A percentile compares a stretch with the other conserved stretches of the same genome.
Conservation (phyloP, 495 filamentous ascomycete genomes). For the Glarea lozoyensis region DNA sequence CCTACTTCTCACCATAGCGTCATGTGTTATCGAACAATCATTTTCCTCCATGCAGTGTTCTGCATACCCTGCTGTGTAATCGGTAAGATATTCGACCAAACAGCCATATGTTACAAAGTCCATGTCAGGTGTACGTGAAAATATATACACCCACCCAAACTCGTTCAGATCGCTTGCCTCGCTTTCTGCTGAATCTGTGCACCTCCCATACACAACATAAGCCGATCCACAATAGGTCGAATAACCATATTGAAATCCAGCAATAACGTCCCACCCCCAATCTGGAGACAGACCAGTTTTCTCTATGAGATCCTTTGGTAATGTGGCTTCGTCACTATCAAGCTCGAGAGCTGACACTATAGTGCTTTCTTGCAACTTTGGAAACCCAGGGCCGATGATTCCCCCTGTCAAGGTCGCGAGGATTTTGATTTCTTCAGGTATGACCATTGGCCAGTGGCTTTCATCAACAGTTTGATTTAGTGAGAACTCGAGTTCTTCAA, state of each 20-base stretch:
- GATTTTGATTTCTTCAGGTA: background rate
- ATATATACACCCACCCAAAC: background rate
- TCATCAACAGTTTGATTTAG: background rate
- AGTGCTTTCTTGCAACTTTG: background rate
- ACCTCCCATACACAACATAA: background rate
- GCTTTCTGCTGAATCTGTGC: background rate
- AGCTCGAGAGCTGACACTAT: background rate
- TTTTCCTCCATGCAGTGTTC: background rate
- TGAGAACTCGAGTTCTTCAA: background rate
- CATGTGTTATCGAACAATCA: too few relatives aligned
- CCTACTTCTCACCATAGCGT: too few relatives aligned
- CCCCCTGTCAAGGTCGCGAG: background rate
- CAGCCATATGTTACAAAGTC: background rate
- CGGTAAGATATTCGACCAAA: background rate
- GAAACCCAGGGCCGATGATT: background rate
- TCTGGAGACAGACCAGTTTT: background rate
- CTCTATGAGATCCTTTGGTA: background rate
- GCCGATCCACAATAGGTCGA: background rate
- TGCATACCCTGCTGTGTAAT: background rate
- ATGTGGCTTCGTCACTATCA: background rate
- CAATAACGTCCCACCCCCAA: background rate
- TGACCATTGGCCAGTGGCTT: background rate
- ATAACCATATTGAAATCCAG: background rate
- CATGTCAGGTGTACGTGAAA: background rate
- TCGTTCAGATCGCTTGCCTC: background rate